Evolutionary conservation across 2,329 filamentous ascomycete genomes (phyloP).

Genomic region (Capronia coronata): DNA sequence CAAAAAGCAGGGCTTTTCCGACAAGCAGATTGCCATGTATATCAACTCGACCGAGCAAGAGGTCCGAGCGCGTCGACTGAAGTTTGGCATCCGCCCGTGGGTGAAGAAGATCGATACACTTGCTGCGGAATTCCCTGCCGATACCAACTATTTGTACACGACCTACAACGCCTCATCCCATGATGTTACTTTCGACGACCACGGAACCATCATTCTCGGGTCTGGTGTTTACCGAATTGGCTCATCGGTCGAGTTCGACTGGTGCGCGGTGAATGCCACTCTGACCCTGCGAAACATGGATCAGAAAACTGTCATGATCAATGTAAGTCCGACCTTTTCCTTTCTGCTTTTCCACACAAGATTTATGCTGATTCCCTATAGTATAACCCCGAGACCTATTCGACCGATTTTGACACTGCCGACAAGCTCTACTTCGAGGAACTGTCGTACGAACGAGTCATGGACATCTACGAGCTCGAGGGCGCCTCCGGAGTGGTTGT

Average conservation of each 20-base stretch:
- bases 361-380: conserved; percentile 12
- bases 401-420: conserved; percentile 79
- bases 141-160: conserved; percentile 94
- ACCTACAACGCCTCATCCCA: conserved; percentile 95
- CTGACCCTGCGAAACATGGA: conserved; percentile 76
- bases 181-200: conserved; percentile 89
- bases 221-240: conserved; percentile 97
- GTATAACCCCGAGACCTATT: conserved; percentile 74
- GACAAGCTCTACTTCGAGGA: conserved; percentile 97
- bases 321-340: conserved; percentile 47
- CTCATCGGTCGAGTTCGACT: conserved; percentile 96
- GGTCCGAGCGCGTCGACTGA: conserved; percentile 75
- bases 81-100: conserved; percentile 86
- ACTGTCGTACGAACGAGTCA: conserved; percentile 90
- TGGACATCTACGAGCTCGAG: conserved; percentile 98
- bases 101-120: conserved; percentile 99
- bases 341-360: conserved; percentile 2
- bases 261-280: conserved; percentile 90
- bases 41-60: conserved; percentile 83
- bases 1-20: conserved; percentile 97
- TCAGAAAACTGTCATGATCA: conserved; percentile 98
- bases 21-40: conserved; percentile 84
- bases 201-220: conserved; percentile 81
- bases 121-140: conserved; percentile 89
- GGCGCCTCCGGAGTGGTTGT: conserved; percentile 79